Conservation (phyloP, 352 stramenopile species). For the Globisporangium nagaii region DNA sequence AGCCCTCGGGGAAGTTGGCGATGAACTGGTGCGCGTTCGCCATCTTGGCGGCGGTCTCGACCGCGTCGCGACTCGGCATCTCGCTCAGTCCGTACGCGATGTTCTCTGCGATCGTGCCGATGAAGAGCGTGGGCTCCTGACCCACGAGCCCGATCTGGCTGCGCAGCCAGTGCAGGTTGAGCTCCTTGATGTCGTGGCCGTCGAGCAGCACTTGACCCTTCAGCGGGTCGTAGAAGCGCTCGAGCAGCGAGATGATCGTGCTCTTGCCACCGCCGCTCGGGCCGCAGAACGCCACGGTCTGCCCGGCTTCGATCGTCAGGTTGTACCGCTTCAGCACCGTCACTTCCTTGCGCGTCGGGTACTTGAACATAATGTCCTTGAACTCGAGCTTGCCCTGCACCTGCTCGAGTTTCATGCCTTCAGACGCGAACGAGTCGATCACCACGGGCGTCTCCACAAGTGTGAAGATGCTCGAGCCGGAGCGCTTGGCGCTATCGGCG, state of each 20-base stretch:
- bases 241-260: conserved; percentile 21
- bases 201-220: conserved; percentile 18
- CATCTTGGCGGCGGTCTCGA: conserved; percentile 65
- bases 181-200: conserved; percentile 8
- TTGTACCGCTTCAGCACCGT: conserved; percentile 15
- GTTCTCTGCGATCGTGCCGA: conserved; percentile 33
- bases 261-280: conserved; percentile 24
- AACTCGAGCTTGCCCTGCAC: conserved; percentile 19
- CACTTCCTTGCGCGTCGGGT: conserved; percentile 18
- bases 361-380: conserved; percentile 16
- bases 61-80: conserved; percentile 21
- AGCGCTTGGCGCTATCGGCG: conserved; percentile 27
- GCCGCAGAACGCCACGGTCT: conserved; percentile 24
- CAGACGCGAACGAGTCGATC: conserved; percentile 6
- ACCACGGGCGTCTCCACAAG: not conserved
- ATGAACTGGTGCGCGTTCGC: conserved; percentile 90
- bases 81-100: conserved; percentile 35
- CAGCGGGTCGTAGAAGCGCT: conserved; percentile 27
- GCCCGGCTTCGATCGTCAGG: conserved; percentile 14
- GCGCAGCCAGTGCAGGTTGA: conserved; percentile 25
- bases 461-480: conserved; percentile 2
- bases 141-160: conserved; percentile 24
- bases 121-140: conserved; percentile 70
- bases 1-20: conserved; percentile 66
- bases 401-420: not conserved